phyloP scores from a whole-genome alignment of 441 rosid species.

The Flueggea neowawraea region DNA sequence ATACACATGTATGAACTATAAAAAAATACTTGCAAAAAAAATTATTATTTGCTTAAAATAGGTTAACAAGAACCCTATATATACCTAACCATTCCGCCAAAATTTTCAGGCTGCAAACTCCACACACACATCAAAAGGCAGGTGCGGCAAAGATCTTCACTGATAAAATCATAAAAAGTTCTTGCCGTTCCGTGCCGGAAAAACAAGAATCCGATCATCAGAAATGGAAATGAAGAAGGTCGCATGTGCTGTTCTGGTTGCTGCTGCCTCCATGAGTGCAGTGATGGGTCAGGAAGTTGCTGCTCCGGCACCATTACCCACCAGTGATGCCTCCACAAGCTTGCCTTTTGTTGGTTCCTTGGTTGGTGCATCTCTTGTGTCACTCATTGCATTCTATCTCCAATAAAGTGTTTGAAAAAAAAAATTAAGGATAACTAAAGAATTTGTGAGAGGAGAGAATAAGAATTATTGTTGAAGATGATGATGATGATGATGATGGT shows the following conservation, averaged over 20 bases:
- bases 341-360: constrained; percentile 54
- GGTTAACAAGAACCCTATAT: constrained; percentile 4
- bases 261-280: constrained; percentile 57
- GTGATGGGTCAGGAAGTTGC: constrained; percentile 41
- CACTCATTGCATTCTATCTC: constrained; percentile 54
- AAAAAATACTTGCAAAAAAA: not conserved
- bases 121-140: constrained; percentile 1
- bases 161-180: not conserved
- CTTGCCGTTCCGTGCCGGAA: not conserved
- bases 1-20: not conserved
- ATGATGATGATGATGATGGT: too few species aligned
- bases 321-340: constrained; percentile 30
- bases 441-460: too few species aligned
- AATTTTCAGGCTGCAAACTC: constrained; percentile 20
- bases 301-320: constrained; percentile 46
- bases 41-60: not conserved
- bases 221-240: constrained; percentile 76
- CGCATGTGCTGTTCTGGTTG: constrained; percentile 46
- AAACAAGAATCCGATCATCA: not conserved
- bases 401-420: constrained; percentile 23
- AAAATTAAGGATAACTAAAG: not conserved
- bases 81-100: not conserved
- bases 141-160: constrained; percentile 7
- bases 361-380: constrained; percentile 61
- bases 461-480: too few species aligned